A percentile compares a stretch with the other conserved stretches of the same genome.
Evolutionary conservation across 768 basidiomycete genomes (phyloP).

Genomic region (Tylopilus intermedius): DNA sequence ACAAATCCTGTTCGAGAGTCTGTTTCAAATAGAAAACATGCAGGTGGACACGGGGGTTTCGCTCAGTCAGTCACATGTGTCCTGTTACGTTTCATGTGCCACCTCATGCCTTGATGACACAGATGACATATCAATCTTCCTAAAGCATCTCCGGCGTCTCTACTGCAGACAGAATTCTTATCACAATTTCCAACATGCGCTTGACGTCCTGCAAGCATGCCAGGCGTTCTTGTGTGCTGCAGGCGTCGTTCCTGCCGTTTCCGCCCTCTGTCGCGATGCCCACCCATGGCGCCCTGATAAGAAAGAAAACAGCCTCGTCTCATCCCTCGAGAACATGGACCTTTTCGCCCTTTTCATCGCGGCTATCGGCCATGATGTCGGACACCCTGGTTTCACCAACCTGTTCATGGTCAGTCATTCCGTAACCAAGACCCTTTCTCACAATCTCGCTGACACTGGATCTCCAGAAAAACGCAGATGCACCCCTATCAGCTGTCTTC

Average conservation of each 20-base stretch:
- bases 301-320: constrained; percentile 32
- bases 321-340: constrained; percentile 58
- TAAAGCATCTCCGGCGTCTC: constrained; percentile 84
- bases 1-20: constrained; percentile 79
- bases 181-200: constrained; percentile 96
- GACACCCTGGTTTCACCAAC: constrained; percentile 93
- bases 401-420: constrained; percentile 74
- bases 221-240: constrained; percentile 80
- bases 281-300: constrained; percentile 37
- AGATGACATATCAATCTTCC: constrained; percentile 74
- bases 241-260: constrained; percentile 75
- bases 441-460: constrained; percentile 4
- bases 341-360: constrained; percentile 83
- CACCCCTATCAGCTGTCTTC: constrained; percentile 84
- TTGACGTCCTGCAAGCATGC: constrained; percentile 92
- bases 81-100: constrained; percentile 18
- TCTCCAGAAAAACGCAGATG: constrained; percentile 82
- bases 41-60: constrained; percentile 51
- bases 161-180: constrained; percentile 92
- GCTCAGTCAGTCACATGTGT: constrained; percentile 42
- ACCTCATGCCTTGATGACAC: constrained; percentile 17
- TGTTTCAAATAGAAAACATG: constrained; percentile 78
- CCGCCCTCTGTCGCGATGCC: constrained; percentile 44
- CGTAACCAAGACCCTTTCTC: neutral
- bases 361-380: constrained; percentile 96